These are phyloP conservation scores for Neonectria sp. DNA, from an alignment of 2,329 filamentous ascomycete genomes.

Conservation along the genomic window DNA sequence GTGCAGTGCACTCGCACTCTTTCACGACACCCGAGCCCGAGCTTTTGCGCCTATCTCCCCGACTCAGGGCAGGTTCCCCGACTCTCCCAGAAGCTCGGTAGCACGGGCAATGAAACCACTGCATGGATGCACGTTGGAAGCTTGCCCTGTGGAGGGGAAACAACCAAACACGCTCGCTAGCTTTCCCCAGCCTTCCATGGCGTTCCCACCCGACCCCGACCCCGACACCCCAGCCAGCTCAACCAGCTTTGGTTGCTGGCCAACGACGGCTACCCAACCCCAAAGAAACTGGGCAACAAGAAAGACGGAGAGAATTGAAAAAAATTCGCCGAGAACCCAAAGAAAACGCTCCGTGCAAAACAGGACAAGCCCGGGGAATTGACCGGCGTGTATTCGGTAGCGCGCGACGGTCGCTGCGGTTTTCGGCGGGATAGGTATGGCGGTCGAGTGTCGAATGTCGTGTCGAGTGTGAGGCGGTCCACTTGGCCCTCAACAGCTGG, in stretches of 20 bases:
- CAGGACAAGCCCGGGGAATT: constrained; percentile 28
- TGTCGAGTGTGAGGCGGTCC: constrained; percentile 36
- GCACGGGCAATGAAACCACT: too few species aligned
- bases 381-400: constrained; percentile 24
- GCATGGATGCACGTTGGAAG: constrained; percentile 11
- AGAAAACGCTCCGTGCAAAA: constrained; percentile 23
- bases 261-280: constrained; percentile 21
- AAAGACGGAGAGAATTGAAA: neutral
- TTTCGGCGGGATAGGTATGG: constrained; percentile 40
- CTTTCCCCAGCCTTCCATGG: constrained; percentile 23
- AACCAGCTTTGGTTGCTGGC: constrained; percentile 30
- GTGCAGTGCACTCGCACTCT: constrained; percentile 18
- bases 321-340: constrained; percentile 20
- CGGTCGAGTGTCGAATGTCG: constrained; percentile 42
- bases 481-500: constrained; percentile 49
- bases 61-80: neutral
- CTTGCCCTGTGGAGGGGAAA: constrained; percentile 1
- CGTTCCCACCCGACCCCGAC: constrained; percentile 21
- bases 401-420: constrained; percentile 38
- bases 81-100: constrained; percentile 30
- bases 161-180: neutral
- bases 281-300: constrained; percentile 26
- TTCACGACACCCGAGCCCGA: constrained; percentile 40
- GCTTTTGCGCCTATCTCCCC: constrained; percentile 18
- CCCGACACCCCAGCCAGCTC: constrained; percentile 21